Evolutionary conservation across 2,329 filamentous ascomycete species (phyloP).

Genomic region (Colletotrichum salicis): DNA sequence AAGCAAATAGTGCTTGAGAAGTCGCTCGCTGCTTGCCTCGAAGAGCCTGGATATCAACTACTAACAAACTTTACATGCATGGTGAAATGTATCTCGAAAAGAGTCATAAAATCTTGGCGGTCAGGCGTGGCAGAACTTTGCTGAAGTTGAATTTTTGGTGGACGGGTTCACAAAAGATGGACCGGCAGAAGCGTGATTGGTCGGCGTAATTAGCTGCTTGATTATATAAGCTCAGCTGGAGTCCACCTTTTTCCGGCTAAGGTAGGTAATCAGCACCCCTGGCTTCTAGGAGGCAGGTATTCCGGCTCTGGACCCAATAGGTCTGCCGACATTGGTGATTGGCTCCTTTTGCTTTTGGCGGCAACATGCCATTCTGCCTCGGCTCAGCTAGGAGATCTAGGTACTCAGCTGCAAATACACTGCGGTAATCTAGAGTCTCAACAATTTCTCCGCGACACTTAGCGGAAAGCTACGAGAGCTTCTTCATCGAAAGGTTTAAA

Average conservation of each 20-base stretch:
- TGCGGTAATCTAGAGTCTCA: neutral
- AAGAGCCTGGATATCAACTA: neutral
- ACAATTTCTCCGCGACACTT: constrained; percentile 13
- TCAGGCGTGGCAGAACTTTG: constrained; percentile 29
- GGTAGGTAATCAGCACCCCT: neutral
- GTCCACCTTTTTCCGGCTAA: neutral
- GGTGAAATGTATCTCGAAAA: constrained; percentile 14
- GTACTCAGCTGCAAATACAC: neutral
- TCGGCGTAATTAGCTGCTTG: neutral
- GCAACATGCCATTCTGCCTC: constrained; percentile 14
- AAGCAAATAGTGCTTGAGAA: neutral
- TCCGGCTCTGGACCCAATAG: neutral
- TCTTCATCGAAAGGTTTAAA: constrained; percentile 14
- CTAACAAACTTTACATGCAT: neutral
- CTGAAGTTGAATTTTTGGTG: constrained; percentile 5
- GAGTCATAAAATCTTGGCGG: constrained; percentile 26
- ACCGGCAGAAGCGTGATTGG: constrained; percentile 19
- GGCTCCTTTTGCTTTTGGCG: neutral
- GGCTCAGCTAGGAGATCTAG: constrained; percentile 5
- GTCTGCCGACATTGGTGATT: neutral
- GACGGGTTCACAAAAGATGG: neutral
- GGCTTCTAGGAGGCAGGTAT: neutral
- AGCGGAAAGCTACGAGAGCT: constrained; percentile 1
- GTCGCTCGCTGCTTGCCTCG: neutral
- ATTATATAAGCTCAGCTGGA: neutral